Base-by-base conservation (phyloP, 2,329 filamentous ascomycete species). In the Zymoseptoria tritici region DNA sequence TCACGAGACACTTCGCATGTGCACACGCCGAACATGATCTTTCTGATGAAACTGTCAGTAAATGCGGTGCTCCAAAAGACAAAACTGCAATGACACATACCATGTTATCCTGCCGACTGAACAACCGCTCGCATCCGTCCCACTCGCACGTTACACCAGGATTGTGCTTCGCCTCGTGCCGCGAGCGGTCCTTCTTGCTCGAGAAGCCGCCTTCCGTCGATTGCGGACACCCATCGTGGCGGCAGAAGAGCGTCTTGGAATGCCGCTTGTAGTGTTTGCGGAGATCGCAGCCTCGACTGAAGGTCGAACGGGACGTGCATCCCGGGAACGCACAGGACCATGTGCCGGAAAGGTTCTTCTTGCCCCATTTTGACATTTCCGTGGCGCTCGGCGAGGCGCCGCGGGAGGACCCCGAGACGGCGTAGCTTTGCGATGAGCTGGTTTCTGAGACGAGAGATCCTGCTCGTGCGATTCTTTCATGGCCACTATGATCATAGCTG, bases 41-140 rank as follows among this genome's bases (percentile, higher is more conserved):
- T 68, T 70, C 68, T 70, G 61, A 16, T 56, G 42, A 21, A 29
- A 11, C 6, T 57, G 59, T 62, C 56, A 61, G 60, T 55, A 52
- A 53, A 50, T 9, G 29, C 22, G 16, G 16, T 9, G 13, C 20
- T 46, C 16, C 52, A 22, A 36, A 50, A 24, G 7, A 46, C 19
- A 9, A 31, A 20, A 13, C 7, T 29, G 16, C 11, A 36, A 4
- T 20, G 26, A n/a, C 31, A 58, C 76, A 68, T 72, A 80, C 78
- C 83, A 85, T 85, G 63, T 85, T 85, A 68, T 85, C 83, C 22
- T 84, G 80, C 31, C 83, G 76, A 69, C 81, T 84, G 68, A 86
- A 85, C 2, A 85, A 75, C 54, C 83, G 73, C 57, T 78, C 78
- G 69, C 83, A 86, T 6, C 79, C 81, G 29, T 79, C 76, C 79